A percentile compares a stretch with the other conserved stretches of the same genome.
Conservation (phyloP, 495 filamentous ascomycete genomes). For the Daldinia concentrica region DNA sequence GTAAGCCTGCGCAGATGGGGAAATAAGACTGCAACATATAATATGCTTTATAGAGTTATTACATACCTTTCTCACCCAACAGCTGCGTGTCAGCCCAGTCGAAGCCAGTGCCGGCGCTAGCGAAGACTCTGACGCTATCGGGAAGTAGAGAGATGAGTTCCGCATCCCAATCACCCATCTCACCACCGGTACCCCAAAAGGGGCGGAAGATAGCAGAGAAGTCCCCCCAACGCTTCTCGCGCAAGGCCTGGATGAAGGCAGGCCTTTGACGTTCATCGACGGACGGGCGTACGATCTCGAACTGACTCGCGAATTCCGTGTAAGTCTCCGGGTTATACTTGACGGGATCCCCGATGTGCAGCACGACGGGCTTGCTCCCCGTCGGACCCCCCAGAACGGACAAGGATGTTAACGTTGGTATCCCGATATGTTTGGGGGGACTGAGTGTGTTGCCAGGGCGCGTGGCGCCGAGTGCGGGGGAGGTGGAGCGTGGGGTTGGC, state of each 20-base stretch:
- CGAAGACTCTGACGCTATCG: slow-evolving; percentile 70
- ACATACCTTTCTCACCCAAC: slow-evolving; percentile 72
- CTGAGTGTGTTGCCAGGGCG: slow-evolving; percentile 30
- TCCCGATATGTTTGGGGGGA: slow-evolving; percentile 32
- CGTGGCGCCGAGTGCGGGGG: slow-evolving; percentile 47
- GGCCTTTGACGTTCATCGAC: slow-evolving; percentile 60
- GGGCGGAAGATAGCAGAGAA: slow-evolving; percentile 79
- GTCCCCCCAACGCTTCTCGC: slow-evolving; percentile 72
- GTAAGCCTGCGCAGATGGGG: not conserved
- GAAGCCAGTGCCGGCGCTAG: slow-evolving; percentile 77
- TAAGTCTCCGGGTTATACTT: slow-evolving; percentile 71
- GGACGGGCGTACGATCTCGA: slow-evolving; percentile 66
- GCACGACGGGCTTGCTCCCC: slow-evolving; percentile 56
- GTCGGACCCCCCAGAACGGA: slow-evolving; percentile 27
- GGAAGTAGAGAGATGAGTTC: slow-evolving; percentile 75
- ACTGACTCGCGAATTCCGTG: slow-evolving; percentile 62
- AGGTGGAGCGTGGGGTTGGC: slow-evolving; percentile 55
- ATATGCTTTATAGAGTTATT: not conserved
- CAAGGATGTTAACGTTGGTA: slow-evolving; percentile 28
- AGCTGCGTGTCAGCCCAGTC: slow-evolving; percentile 78
- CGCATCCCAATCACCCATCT: slow-evolving; percentile 80
- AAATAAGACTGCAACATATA: not conserved
- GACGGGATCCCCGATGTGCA: slow-evolving; percentile 76
- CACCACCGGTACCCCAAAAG: slow-evolving; percentile 81
- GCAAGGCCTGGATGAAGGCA: slow-evolving; percentile 70